phyloP scores from a whole-genome alignment of 2,329 filamentous ascomycete genomes.

The Trichoderma oligosporum region DNA sequence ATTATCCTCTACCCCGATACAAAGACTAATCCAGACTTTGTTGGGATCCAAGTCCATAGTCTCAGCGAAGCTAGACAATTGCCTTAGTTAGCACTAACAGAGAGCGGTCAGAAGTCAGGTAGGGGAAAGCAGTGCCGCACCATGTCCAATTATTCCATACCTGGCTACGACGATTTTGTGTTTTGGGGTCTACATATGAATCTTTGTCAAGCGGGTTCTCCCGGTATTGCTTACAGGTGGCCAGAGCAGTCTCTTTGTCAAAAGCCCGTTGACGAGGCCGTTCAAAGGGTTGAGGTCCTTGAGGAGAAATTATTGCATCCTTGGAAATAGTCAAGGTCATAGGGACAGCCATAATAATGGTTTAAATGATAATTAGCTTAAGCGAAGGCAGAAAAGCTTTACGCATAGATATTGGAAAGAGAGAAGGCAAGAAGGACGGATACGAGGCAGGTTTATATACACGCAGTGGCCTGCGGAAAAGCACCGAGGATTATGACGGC shows the following conservation, averaged over 20 bases:
- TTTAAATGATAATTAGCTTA: background rate
- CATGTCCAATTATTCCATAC: constrained; percentile 12
- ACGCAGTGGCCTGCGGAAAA: background rate
- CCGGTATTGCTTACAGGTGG: constrained; percentile 3
- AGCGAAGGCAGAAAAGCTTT: background rate
- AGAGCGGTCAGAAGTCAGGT: background rate
- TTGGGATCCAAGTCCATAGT: background rate
- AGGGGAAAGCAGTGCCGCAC: background rate
- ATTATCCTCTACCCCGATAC: background rate
- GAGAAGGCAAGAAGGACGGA: background rate
- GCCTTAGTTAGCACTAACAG: background rate
- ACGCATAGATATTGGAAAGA: background rate
- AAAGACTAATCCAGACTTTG: constrained; percentile 6
- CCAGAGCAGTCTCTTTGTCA: constrained; percentile 3
- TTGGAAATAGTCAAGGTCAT: background rate
- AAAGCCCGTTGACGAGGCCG: background rate
- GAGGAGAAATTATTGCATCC: background rate
- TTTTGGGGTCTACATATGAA: constrained; percentile 9
- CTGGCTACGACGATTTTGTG: constrained; percentile 1
- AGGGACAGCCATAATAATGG: background rate
- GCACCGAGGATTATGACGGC: background rate
- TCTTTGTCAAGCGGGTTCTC: background rate
- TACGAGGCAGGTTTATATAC: background rate
- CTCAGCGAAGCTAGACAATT: constrained; percentile 3
- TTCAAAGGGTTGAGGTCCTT: constrained; percentile 4